Evolutionary conservation across 2,329 filamentous ascomycete genomes (phyloP), one percentile per base, ranked within the genome.

Genomic region (Mollisia scopiformis): DNA sequence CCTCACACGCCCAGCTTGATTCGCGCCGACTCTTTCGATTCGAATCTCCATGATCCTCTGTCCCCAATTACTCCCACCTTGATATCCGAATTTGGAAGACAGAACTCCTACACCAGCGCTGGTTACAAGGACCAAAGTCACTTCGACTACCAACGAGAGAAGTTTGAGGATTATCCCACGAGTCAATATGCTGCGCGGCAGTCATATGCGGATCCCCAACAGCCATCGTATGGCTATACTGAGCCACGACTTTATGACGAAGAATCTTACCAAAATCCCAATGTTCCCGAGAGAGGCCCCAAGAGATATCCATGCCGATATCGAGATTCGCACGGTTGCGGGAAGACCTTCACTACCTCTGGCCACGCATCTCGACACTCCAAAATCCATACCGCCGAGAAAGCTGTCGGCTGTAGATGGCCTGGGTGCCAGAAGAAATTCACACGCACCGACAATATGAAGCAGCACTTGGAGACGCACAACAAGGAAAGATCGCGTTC

Each of bases 371-470:
- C 91, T 46, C 87, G 91, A 41, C 91, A 94, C 74, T 90, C 90
- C 62, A 93, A 93, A 75, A 93, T 92, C 71, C 91, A 94, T 78
- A 92, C 89, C 1, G 89, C 89, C 52, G 90, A 92, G 76, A 93
- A 93, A 78, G 87, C 87, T 14, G 88, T 92, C 23, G 84, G 82
- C 37, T 88, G 86, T 76, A 82, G 87, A 31, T 90, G 83, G 70
- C 78, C 82, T 0, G 88, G 88, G 62, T 93, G 90, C 79, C 84
- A 86, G 75, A 92, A 92, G 78, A 90, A 89, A 71, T 93, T 93
- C 69, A 92, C 89, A 11, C 88, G 90, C 65, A 88, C 89, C 68
- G 90, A 93, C 80, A 93, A 93, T 79, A 93, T 93, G 90, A 92
- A 92, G 80, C 90, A 93, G 77, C 90, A 93, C 71, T 82, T 91